Evolutionary conservation across 106 monocot species (phyloP), one percentile per base, ranked within the genome.

Genomic region (Platanthera guangdongensis): DNA sequence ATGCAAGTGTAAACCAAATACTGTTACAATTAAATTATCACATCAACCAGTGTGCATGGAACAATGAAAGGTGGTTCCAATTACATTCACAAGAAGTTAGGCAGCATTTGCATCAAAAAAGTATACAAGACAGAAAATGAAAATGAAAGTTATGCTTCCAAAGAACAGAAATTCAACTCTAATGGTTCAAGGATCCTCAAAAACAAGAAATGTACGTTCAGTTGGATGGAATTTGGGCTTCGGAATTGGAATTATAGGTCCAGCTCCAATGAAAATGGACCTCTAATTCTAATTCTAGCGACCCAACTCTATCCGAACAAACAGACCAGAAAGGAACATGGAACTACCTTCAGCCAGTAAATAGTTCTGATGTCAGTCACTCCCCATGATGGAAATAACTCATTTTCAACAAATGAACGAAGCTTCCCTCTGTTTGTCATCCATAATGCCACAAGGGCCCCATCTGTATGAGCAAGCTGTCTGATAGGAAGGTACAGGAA

Each of bases 401-500:
- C 94, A 59, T 91, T 79, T 85, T 91, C 93, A 15, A 97, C 89
- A 78, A 97, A 97, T 8, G 50, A 46, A 7, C 80, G 89, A 13
- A 92, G 80, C 72, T 97, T 97, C 76, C 89, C 89, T 77, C 86
- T 77, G 57, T 94, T 97, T 64, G 97, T 97, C 57, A 92, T 84
- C 97, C 97, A 97, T 30, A 97, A 80, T 69, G 74, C 94, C 39
- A 97, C 84, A 77, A 97, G 91, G 32, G 97, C 91, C 75, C 97
- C 97, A 55, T 83, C 87, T 51, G 71, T 76, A 84, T 94, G 91
- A 65, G 87, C 89, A 80, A 97, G 85, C 86, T 90, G 87, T 81
- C 88, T 84, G 15, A 97, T 80, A 64, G 97, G 97, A 75, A 97
- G 86, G 71, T 82, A 88, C 57, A 90, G 51, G 60, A 97, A 92